These are phyloP conservation scores for Penicillium psychrofluorescens DNA, from an alignment of 495 filamentous ascomycete genomes.

Conservation along the genomic window DNA sequence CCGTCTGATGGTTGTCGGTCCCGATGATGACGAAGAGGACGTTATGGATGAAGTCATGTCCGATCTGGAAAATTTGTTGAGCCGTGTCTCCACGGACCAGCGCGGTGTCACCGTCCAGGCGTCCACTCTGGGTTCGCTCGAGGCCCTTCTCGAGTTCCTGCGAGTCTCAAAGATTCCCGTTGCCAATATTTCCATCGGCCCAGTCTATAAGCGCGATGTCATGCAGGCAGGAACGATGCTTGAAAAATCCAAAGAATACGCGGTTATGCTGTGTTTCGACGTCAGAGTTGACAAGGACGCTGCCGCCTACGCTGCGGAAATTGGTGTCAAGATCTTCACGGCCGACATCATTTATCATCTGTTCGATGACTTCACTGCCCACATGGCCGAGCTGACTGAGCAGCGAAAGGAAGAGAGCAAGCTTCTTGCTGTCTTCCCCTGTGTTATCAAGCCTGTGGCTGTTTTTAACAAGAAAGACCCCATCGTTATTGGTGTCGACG, in stretches of 20 bases:
- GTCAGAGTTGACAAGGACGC: slow-evolving; percentile 99
- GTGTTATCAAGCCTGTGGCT: slow-evolving; percentile 77
- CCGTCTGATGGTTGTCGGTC: slow-evolving; percentile 84
- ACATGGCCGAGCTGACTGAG: slow-evolving; percentile 79
- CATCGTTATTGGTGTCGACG: slow-evolving; percentile 94
- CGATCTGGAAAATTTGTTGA: slow-evolving; percentile 86
- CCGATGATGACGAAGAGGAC: slow-evolving; percentile 94
- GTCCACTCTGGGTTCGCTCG: slow-evolving; percentile 93
- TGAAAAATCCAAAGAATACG: slow-evolving; percentile 90
- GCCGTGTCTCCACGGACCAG: slow-evolving; percentile 80
- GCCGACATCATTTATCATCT: slow-evolving; percentile 99
- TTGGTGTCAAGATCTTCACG: slow-evolving; percentile 96
- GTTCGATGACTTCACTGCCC: slow-evolving; percentile 92
- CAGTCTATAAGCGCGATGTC: slow-evolving; percentile 97
- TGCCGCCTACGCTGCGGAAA: slow-evolving; percentile 79
- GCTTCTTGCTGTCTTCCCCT: slow-evolving; percentile 92
- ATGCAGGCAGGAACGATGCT: slow-evolving; percentile 96
- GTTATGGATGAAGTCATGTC: slow-evolving; percentile 94
- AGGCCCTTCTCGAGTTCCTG: slow-evolving; percentile 94
- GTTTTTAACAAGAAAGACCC: slow-evolving; percentile 98
- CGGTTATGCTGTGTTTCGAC: slow-evolving; percentile 99
- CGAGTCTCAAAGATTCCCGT: slow-evolving; percentile 93
- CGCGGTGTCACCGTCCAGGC: slow-evolving; percentile 96
- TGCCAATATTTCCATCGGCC: slow-evolving; percentile 93
- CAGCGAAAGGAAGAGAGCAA: slow-evolving; percentile 95